Base-by-base conservation (phyloP, 805 yeast species). In the Saturnispora dispora region DNA sequence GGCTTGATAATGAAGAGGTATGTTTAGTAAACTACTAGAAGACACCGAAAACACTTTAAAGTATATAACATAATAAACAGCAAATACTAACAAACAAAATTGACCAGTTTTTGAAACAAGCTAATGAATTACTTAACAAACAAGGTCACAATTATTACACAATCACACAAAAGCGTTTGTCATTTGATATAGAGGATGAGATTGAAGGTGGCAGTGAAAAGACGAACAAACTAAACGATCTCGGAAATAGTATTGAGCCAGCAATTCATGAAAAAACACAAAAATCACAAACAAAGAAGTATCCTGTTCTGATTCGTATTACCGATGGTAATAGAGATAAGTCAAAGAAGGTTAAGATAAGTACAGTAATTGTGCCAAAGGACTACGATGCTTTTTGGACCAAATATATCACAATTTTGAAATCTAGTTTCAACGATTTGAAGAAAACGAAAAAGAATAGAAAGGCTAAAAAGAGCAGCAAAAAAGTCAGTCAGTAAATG, bases 391-490 rank as follows among this genome's bases (percentile, higher is more conserved):
- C 71, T 53, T 90, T 90, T 64, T 90, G 96, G 96, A 64, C 66
- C 42, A 81, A 80, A 25, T 90, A 89, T 67, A 69, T 87, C 1
- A 80, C 79, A 42, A 77, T 77, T 0, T 72, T 89, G 51, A 89
- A 87, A 63, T 63, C 72, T 22, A 90, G 93, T 4, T 79, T 86
- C 65, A 70, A 71, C 3, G 96, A 96, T 1, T 74, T 90, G 65
- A 77, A 81, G 63, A 87, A 84, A 77, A 88, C 87, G 71, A 88
- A 85, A 53, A 88, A 87, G 73, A 82, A 81, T 68, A 82, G 81
- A 73, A 77, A 76, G 41, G 45, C 54, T 17, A 47, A 53, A 6
- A 58, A 56, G 47, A 53, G 46, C 15, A 50, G 52, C 22, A 54
- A 58, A 45, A 46, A 45, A 32, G 44, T 23, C 17, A 17, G 13